These are phyloP conservation scores for Phoenix dactylifera DNA, from an alignment of 176 grass and related monocot genomes.

Conservation along the genomic window DNA sequence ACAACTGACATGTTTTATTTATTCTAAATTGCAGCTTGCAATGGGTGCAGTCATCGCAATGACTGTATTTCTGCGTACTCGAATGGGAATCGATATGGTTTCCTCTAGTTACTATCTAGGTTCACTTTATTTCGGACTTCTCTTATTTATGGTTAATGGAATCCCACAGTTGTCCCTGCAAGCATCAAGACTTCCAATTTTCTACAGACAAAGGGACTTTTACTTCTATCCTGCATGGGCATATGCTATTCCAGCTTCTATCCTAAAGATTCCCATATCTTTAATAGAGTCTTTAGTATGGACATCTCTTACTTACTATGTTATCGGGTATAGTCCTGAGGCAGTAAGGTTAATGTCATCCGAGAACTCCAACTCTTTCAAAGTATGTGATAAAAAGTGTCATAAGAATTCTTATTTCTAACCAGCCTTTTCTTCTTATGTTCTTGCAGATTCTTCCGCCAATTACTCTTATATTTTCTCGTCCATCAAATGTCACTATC, in stretches of 20 bases:
- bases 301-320: background rate
- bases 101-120: constrained; percentile 44
- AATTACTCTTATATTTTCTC: constrained; percentile 48
- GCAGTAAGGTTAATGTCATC: constrained; percentile 2
- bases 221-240: constrained; percentile 15
- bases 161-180: background rate
- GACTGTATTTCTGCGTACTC: constrained; percentile 56
- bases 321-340: constrained; percentile 7
- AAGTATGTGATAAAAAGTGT: too few species aligned
- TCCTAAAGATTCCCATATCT: constrained; percentile 4
- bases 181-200: background rate
- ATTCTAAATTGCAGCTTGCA: constrained; percentile 30
- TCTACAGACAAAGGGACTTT: constrained; percentile 4
- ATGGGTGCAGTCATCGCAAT: constrained; percentile 44
- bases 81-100: constrained; percentile 38
- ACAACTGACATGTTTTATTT: too few species aligned
- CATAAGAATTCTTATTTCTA: too few species aligned
- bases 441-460: constrained; percentile 42
- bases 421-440: background rate
- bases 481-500: constrained; percentile 45
- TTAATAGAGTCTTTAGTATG: background rate
- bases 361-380: too few species aligned
- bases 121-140: background rate
- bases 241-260: background rate
- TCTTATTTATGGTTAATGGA: constrained; percentile 3